Conservation (phyloP, 1,284 basidiomycete genomes). For the Cryptococcus sp. region DNA sequence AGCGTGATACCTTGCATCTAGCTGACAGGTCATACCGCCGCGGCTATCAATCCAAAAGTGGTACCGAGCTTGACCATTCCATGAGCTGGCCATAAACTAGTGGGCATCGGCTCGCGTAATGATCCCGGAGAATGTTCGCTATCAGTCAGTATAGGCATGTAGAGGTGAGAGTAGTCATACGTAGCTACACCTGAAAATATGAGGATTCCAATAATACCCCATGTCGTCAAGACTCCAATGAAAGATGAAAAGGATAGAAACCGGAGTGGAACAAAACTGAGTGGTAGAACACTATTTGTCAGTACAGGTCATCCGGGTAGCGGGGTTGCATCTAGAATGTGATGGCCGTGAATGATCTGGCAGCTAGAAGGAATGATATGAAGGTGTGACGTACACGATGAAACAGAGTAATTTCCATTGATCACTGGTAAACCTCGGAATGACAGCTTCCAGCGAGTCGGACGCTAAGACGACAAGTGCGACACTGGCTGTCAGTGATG, state of each 20-base stretch:
- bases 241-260: conserved; percentile 79
- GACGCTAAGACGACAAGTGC: conserved; percentile 77
- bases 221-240: conserved; percentile 70
- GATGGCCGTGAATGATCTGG: background rate
- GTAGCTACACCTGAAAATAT: conserved; percentile 65
- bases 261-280: conserved; percentile 77
- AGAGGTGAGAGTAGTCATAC: conserved; percentile 11
- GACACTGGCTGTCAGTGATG: conserved; percentile 53
- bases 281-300: conserved; percentile 63
- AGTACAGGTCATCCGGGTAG: background rate
- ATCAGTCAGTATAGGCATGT: background rate
- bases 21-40: conserved; percentile 52
- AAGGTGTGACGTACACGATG: conserved; percentile 57
- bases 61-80: conserved; percentile 62
- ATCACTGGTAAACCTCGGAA: conserved; percentile 62
- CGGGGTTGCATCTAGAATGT: background rate
- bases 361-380: too few species aligned
- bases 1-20: background rate
- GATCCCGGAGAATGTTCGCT: conserved; percentile 66
- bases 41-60: conserved; percentile 86
- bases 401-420: conserved; percentile 73
- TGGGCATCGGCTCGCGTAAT: conserved; percentile 69
- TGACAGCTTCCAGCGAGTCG: conserved; percentile 71
- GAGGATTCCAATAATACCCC: conserved; percentile 72
- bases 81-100: conserved; percentile 59